Conservation (phyloP, 2,329 filamentous ascomycete species). For the Arthroderma uncinatum region DNA sequence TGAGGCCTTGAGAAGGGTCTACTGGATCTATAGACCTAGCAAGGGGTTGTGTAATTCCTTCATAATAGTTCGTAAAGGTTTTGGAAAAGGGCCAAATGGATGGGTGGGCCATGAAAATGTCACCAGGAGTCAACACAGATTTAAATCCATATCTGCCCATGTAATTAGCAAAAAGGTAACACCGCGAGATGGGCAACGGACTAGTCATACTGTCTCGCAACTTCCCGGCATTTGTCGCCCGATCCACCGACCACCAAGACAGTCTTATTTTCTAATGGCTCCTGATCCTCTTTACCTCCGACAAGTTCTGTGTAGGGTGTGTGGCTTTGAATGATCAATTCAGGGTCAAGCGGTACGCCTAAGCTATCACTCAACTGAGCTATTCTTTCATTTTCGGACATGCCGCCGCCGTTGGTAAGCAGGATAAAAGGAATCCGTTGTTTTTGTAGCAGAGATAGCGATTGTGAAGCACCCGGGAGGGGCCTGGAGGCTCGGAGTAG, state of each 20-base stretch:
- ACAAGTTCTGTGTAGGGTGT: slow-evolving; percentile 72
- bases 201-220: slow-evolving; percentile 52
- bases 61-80: slow-evolving; percentile 53
- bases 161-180: neutral
- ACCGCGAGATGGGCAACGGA: slow-evolving; percentile 3
- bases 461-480: slow-evolving; percentile 64
- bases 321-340: slow-evolving; percentile 77
- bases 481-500: slow-evolving; percentile 70
- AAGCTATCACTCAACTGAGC: slow-evolving; percentile 57
- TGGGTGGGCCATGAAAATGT: slow-evolving; percentile 64
- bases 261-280: slow-evolving; percentile 50
- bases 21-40: slow-evolving; percentile 27
- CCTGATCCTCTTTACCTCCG: slow-evolving; percentile 44
- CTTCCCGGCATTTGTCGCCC: slow-evolving; percentile 53
- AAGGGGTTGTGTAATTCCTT: slow-evolving; percentile 31
- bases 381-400: slow-evolving; percentile 63
- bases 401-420: slow-evolving; percentile 89
- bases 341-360: slow-evolving; percentile 50
- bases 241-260: slow-evolving; percentile 64
- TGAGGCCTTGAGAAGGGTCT: slow-evolving; percentile 46
- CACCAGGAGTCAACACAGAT: slow-evolving; percentile 72
- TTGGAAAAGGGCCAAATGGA: slow-evolving; percentile 74
- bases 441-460: slow-evolving; percentile 60
- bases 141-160: slow-evolving; percentile 56
- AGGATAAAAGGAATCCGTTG: slow-evolving; percentile 83